phyloP scores from a whole-genome alignment of 2,329 filamentous ascomycete genomes.

The Fusarium duplospermum region DNA sequence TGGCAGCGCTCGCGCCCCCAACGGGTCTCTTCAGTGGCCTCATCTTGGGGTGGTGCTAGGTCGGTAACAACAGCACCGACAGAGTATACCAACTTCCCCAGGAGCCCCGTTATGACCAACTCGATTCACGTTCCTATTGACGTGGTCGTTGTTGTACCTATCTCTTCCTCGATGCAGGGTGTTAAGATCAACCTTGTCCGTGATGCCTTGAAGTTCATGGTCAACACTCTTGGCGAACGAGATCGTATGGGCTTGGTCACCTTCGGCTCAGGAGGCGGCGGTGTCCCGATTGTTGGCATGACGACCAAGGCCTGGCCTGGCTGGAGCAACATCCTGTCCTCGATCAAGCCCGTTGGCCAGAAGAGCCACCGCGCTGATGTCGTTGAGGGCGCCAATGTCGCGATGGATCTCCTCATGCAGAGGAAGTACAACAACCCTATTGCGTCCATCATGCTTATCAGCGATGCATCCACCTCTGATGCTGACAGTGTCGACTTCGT shows the following conservation, averaged over 20 bases:
- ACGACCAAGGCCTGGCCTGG: constrained; percentile 94
- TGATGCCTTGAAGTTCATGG: constrained; percentile 92
- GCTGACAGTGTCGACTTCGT: constrained; percentile 97
- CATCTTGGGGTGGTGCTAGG: constrained; percentile 82
- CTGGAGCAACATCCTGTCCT: constrained; percentile 87
- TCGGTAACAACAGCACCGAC: constrained; percentile 90
- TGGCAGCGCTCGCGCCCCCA: constrained; percentile 75
- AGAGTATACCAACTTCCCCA: constrained; percentile 83
- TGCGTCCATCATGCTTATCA: constrained; percentile 95
- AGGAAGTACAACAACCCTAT: constrained; percentile 95
- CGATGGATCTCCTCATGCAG: constrained; percentile 99
- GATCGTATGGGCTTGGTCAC: constrained; percentile 98
- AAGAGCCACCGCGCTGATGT: constrained; percentile 97
- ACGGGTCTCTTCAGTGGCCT: constrained; percentile 84
- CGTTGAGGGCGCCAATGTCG: constrained; percentile 96
- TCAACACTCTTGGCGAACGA: constrained; percentile 87
- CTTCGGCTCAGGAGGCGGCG: constrained; percentile 93
- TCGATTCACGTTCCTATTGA: constrained; percentile 91
- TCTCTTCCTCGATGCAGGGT: constrained; percentile 99
- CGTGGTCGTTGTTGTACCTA: constrained; percentile 94
- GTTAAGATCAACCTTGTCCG: constrained; percentile 95
- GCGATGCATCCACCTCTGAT: constrained; percentile 95
- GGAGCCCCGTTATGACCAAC: constrained; percentile 53
- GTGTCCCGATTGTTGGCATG: constrained; percentile 97
- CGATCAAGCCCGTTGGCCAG: constrained; percentile 92